Percentiles rank a stretch among this genome's conserved stretches.
Conservation (phyloP, 352 stramenopile species). For the Peronospora belbahrii region DNA sequence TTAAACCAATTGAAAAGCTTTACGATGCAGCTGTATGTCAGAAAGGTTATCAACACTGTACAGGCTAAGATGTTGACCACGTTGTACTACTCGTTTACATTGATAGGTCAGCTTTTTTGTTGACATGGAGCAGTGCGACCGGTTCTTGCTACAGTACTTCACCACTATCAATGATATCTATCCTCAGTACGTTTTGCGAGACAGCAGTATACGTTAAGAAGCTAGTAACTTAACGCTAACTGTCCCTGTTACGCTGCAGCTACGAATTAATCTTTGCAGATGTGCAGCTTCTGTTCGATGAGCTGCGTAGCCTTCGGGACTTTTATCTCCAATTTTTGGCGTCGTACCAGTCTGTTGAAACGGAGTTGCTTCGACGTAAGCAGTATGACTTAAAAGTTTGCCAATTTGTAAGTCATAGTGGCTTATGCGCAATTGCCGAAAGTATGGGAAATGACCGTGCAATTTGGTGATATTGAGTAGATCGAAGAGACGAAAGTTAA, state of each 20-base stretch:
- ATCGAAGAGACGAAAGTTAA: slow-evolving; percentile 48
- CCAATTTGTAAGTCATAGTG: slow-evolving; percentile 32
- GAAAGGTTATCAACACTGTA: not conserved
- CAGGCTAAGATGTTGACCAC: not conserved
- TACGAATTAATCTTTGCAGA: slow-evolving; percentile 64
- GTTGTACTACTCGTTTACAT: not conserved
- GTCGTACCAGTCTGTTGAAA: slow-evolving; percentile 50
- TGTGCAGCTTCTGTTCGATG: slow-evolving; percentile 66
- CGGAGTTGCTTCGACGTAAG: slow-evolving; percentile 48
- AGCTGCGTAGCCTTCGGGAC: slow-evolving; percentile 63
- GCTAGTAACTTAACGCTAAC: not conserved
- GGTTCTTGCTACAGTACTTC: slow-evolving; percentile 68
- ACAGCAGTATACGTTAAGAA: not conserved
- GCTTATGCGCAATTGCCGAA: not conserved
- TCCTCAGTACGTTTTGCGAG: slow-evolving; percentile 38
- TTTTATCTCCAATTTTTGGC: slow-evolving; percentile 78
- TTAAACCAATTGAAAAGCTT: slow-evolving; percentile 30
- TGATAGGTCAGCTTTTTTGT: slow-evolving; percentile 70
- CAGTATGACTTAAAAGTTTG: slow-evolving; percentile 45
- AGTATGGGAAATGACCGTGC: not conserved
- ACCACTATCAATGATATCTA: slow-evolving; percentile 81
- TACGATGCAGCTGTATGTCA: slow-evolving; percentile 35
- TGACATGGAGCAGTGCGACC: slow-evolving; percentile 85
- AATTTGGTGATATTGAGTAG: slow-evolving; percentile 13
- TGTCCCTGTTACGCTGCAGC: slow-evolving; percentile 13